Evolutionary conservation across 176 grass and related monocot genomes (phyloP).

Genomic region (Aegilops umbellulata): DNA sequence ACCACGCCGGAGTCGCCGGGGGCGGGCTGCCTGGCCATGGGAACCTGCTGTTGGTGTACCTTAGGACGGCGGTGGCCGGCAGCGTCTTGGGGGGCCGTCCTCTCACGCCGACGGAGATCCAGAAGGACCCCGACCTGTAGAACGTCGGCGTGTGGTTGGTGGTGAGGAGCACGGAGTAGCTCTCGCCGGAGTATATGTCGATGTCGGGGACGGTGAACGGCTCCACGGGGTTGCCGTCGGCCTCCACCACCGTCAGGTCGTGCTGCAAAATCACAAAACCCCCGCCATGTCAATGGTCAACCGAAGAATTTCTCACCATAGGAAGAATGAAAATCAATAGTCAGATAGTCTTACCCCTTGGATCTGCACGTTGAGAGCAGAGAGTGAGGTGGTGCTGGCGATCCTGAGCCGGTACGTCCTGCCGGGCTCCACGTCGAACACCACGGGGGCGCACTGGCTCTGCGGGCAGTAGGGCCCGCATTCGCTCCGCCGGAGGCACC

Average conservation of each 20-base stretch:
- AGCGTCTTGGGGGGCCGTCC: conserved; percentile 40
- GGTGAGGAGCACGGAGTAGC: conserved; percentile 63
- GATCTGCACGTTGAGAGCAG: conserved; percentile 55
- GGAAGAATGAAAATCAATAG: too few species aligned
- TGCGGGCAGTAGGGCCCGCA: conserved; percentile 18
- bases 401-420: conserved; percentile 54
- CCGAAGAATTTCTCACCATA: neutral
- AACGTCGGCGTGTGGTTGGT: conserved; percentile 29
- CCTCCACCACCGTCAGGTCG: conserved; percentile 57
- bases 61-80: conserved; percentile 10
- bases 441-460: conserved; percentile 35
- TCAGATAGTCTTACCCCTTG: conserved; percentile 19
- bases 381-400: conserved; percentile 59
- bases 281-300: neutral
- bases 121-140: conserved; percentile 41
- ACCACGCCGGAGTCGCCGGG: neutral
- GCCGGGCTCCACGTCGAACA: conserved; percentile 32
- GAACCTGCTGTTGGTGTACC: neutral
- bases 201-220: conserved; percentile 57
- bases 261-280: conserved; percentile 21
- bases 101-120: conserved; percentile 54
- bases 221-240: conserved; percentile 59
- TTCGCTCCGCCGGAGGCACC: neutral
- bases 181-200: conserved; percentile 73
- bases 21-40: neutral